Evolutionary conservation across 2,329 filamentous ascomycete species (phyloP).

Genomic region (Niveomyces coronatus): DNA sequence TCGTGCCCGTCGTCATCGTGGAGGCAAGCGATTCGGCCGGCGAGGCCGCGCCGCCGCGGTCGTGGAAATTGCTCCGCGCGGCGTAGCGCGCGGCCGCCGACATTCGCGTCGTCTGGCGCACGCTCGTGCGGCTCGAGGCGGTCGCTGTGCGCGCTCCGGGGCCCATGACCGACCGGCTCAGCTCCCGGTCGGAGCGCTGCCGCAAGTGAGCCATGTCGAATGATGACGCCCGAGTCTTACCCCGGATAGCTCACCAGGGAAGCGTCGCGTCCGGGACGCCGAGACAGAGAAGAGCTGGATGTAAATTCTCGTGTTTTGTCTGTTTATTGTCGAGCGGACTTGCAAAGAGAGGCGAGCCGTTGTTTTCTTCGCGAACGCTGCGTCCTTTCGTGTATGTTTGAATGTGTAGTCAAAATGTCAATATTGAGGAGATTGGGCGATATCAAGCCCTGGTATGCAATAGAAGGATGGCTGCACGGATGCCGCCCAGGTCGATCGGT

Average conservation of each 20-base stretch:
- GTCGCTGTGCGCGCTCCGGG: constrained; percentile 18
- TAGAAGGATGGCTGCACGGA: too few species aligned
- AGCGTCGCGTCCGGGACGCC: constrained; percentile 9
- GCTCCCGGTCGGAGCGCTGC: constrained; percentile 28
- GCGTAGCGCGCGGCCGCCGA: constrained; percentile 17
- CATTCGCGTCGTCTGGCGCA: constrained; percentile 15
- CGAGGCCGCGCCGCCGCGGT: constrained; percentile 44
- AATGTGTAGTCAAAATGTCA: constrained; percentile 1
- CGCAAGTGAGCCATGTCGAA: constrained; percentile 26
- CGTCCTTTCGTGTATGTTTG: too few species aligned
- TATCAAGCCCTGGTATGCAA: too few species aligned
- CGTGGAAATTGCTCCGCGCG: constrained; percentile 9
- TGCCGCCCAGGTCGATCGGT: constrained; percentile 7
- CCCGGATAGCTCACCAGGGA: too few species aligned
- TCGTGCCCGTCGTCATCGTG: constrained; percentile 52
- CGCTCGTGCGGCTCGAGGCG: constrained; percentile 16
- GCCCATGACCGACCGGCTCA: constrained; percentile 23
- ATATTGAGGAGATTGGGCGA: too few species aligned
- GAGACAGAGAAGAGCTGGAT: not conserved
- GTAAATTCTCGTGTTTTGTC: too few species aligned
- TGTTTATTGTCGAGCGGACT: too few species aligned
- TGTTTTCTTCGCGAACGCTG: too few species aligned
- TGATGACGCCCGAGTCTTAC: constrained; percentile 9
- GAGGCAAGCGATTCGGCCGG: constrained; percentile 57
- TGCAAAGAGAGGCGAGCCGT: too few species aligned